A percentile compares a stretch with the other conserved stretches of the same genome.
Evolutionary conservation across 768 basidiomycete genomes (phyloP).

Genomic region (Leccinellum rugosiceps): DNA sequence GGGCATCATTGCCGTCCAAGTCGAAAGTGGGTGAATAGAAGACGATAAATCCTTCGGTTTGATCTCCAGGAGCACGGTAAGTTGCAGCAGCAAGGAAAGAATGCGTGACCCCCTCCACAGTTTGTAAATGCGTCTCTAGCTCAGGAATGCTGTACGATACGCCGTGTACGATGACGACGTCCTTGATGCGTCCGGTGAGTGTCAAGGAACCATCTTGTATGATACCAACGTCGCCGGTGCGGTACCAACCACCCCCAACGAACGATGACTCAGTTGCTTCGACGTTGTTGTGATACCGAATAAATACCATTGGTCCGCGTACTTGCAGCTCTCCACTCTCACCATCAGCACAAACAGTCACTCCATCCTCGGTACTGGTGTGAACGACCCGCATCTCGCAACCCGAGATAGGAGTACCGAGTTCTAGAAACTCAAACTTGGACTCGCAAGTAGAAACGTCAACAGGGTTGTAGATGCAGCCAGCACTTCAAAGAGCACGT

Average conservation of each 20-base stretch:
- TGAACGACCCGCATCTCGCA: conserved; percentile 34
- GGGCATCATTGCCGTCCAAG: not conserved
- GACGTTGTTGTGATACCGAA: conserved; percentile 45
- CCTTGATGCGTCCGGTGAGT: conserved; percentile 27
- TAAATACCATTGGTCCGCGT: conserved; percentile 36
- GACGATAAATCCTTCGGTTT: not conserved
- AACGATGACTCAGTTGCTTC: conserved; percentile 46
- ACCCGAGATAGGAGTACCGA: conserved; percentile 25
- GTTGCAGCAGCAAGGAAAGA: not conserved
- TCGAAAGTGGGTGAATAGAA: not conserved
- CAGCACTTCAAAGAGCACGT: conserved; percentile 23
- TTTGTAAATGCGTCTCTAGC: not conserved
- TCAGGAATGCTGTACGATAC: not conserved
- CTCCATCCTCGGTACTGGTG: conserved; percentile 20
- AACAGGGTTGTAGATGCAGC: conserved; percentile 33
- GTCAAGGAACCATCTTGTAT: conserved; percentile 32
- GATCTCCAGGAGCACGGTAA: not conserved
- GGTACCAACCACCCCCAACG: conserved; percentile 48
- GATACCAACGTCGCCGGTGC: conserved; percentile 52
- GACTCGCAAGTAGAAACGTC: conserved; percentile 5
- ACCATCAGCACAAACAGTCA: conserved; percentile 19
- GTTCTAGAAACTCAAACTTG: conserved; percentile 32
- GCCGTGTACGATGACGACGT: conserved; percentile 36
- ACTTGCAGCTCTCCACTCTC: conserved; percentile 40
- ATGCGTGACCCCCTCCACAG: not conserved